Evolutionary conservation across 2,329 filamentous ascomycete genomes (phyloP).

Genomic region (Chalaropsis ovoidea): DNA sequence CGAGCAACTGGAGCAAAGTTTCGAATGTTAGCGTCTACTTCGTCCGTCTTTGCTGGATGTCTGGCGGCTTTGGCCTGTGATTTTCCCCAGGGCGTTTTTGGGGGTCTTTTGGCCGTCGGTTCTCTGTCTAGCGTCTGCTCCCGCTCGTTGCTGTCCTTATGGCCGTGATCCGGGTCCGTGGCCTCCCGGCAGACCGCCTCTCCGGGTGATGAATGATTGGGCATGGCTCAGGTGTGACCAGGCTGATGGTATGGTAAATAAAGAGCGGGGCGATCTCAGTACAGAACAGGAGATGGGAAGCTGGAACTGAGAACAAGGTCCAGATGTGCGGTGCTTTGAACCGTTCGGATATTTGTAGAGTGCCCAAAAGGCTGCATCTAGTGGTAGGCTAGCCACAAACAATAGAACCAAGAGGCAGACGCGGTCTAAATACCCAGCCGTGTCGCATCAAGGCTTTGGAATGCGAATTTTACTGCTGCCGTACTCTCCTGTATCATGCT

Average conservation of each 20-base stretch:
- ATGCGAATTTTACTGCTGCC: not conserved
- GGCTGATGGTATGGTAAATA: not conserved
- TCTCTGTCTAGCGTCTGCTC: not conserved
- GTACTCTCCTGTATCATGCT: slow-evolving; percentile 3
- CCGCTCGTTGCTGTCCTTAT: not conserved
- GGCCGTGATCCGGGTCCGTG: not conserved
- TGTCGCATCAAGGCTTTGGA: not conserved
- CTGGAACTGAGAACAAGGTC: not conserved
- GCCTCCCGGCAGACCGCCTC: not conserved
- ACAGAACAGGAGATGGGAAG: not conserved
- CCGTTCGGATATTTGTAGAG: not conserved
- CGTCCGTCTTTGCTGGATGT: slow-evolving; percentile 10
- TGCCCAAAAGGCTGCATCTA: not conserved
- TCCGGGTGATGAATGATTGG: not conserved
- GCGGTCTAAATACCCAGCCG: not conserved
- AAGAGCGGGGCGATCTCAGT: not conserved
- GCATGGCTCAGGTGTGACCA: not conserved
- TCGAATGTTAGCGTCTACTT: slow-evolving; percentile 78
- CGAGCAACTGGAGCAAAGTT: slow-evolving; percentile 93
- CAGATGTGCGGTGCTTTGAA: not conserved
- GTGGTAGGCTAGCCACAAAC: not conserved
- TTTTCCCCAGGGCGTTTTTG: not conserved
- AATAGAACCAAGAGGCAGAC: not conserved
- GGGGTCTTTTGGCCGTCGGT: not conserved
- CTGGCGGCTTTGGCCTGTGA: not conserved